Evolutionary conservation across 441 rosid genomes (phyloP), one percentile per base, ranked within the genome.

Genomic region (Viola pubescens): DNA sequence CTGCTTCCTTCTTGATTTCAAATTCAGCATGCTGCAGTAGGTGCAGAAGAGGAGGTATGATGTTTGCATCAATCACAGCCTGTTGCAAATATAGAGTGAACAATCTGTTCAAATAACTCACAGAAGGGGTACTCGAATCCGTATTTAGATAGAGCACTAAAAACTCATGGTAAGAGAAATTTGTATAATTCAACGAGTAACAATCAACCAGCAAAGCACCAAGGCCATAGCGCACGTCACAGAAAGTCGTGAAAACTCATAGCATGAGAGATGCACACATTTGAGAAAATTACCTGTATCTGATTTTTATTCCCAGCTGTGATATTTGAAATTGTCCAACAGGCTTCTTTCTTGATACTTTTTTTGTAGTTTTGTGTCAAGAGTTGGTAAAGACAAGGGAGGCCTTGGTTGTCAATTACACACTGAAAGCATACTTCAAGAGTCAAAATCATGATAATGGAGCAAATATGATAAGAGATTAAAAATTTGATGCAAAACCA

Each of bases 311-410:
- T 88, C 57, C 92, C 95, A 57, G 95, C 85, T 6, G 91, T 85
- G 57, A 87, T 87, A 65, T 87, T 87, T 19, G 95, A 87, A 63
- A 87, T 83, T 9, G 91, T 85, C 95, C 91, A 87, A 64, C 91
- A 87, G 45, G 88, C 88, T 81, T 85, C 91, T 75, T 85, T 85
- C 77, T 85, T 82, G 49, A 85, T 81, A 73, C 91, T 87, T 71
- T 85, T 87, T 75, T 85, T 83, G 64, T 75, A 69, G 67, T 75
- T 85, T 49, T 79, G 77, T 13, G 73, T 79, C 62, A 88, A 71
- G 48, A 88, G 85, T 69, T 72, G 79, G 54, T 75, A 65, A 48
- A 88, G 86, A 67, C 82, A 73, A 45, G 85, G 87, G 56, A 88
- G 76, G 49, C 84, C 90, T 60, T 67, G 79, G 74, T 77, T 70